Evolutionary conservation across 768 basidiomycete genomes (phyloP).

Genomic region (Nidularia pulvinata): DNA sequence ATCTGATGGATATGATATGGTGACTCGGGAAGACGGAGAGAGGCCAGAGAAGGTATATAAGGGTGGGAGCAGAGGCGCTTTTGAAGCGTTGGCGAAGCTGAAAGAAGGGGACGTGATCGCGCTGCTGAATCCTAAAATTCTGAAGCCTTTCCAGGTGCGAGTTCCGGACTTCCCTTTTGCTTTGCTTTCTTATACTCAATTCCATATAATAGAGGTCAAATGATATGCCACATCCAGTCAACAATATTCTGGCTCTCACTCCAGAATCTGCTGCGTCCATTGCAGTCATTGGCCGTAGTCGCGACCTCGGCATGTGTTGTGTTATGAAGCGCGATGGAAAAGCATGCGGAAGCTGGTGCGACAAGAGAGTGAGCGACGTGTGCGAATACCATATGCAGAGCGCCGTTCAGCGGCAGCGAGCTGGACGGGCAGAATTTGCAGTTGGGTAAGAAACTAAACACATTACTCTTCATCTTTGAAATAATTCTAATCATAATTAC

Average conservation of each 20-base stretch:
- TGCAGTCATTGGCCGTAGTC: conserved; percentile 81
- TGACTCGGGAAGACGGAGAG: conserved; percentile 49
- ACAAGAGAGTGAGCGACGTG: conserved; percentile 81
- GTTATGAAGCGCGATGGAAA: conserved; percentile 81
- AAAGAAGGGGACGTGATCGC: conserved; percentile 91
- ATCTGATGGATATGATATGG: conserved; percentile 66
- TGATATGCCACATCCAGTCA: conserved; percentile 71
- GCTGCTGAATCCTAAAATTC: conserved; percentile 82
- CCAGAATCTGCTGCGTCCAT: conserved; percentile 83
- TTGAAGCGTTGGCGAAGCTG: conserved; percentile 83
- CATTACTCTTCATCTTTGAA: not conserved
- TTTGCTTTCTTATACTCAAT: conserved; percentile 1
- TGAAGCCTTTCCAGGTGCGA: conserved; percentile 84
- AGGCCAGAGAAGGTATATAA: conserved; percentile 66
- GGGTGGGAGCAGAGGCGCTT: conserved; percentile 93
- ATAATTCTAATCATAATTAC: not conserved
- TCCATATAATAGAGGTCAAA: conserved; percentile 32
- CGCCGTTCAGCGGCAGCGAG: conserved; percentile 74
- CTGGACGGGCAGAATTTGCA: conserved; percentile 85
- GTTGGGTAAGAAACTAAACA: conserved; percentile 55
- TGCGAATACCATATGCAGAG: conserved; percentile 93
- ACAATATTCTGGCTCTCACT: conserved; percentile 85
- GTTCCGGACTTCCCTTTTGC: not conserved
- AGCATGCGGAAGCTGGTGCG: conserved; percentile 86
- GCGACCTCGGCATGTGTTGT: conserved; percentile 85